phyloP scores from a whole-genome alignment of 139 green algal species.

The Nannochloris sp. region DNA sequence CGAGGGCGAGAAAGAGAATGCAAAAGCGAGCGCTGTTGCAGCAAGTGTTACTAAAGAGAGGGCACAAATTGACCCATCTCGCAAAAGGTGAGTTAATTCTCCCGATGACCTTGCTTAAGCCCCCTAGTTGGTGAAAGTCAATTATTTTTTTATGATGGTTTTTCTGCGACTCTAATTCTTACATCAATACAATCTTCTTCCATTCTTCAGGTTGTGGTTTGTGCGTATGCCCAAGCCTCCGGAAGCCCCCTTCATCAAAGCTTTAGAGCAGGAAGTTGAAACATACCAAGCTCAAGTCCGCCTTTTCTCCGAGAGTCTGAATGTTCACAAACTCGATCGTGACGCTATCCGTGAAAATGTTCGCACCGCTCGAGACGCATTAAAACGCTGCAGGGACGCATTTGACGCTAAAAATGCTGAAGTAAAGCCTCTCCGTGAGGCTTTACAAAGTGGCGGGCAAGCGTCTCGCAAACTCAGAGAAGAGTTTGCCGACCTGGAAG shows the following conservation, averaged over 20 bases:
- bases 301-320: slow-evolving; percentile 36
- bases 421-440: slow-evolving; percentile 22
- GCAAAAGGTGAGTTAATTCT: too few relatives aligned
- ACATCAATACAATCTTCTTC: too few relatives aligned
- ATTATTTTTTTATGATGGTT: too few relatives aligned
- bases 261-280: slow-evolving; percentile 31
- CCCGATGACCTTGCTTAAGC: too few relatives aligned
- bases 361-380: slow-evolving; percentile 14
- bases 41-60: too few relatives aligned
- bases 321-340: slow-evolving; percentile 33
- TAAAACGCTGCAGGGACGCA: slow-evolving; percentile 4
- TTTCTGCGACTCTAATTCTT: too few relatives aligned
- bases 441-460: neutral
- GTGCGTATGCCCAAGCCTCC: slow-evolving; percentile 38
- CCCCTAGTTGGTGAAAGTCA: too few relatives aligned
- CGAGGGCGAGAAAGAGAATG: too few relatives aligned
- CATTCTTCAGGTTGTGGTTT: slow-evolving; percentile 32
- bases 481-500: slow-evolving; percentile 28
- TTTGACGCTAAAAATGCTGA: slow-evolving; percentile 16
- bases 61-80: too few relatives aligned
- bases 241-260: slow-evolving; percentile 14
- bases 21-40: too few relatives aligned
- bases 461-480: slow-evolving; percentile 6
- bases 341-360: slow-evolving; percentile 17
- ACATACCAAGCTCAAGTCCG: slow-evolving; percentile 21